Evolutionary conservation across 371 early-diverging fungal genomes (phyloP), one percentile per base, ranked within the genome.

Genomic region (Circinella minor): DNA sequence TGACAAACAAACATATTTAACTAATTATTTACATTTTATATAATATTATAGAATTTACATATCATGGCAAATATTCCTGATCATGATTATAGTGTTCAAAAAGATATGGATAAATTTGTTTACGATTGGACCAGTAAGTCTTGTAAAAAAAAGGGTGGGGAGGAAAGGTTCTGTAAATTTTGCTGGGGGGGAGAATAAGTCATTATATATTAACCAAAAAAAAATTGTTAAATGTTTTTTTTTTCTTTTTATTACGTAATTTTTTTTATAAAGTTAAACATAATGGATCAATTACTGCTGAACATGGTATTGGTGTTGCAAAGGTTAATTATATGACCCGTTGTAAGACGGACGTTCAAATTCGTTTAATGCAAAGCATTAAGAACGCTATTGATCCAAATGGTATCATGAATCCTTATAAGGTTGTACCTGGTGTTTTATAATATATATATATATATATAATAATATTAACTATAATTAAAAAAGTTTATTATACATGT

Each of bases 61-160:
- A 79, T 94, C 18, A 94, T 94, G 84, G 88, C 95, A 7, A 92
- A 90, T 15, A 81, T 91, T 7, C 78, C 85, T 14, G 69, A 69
- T 15, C 86, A 84, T 66, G 80, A 82, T 51, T 51, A 67, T 8
- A 55, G 62, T 15, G 70, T 49, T 4, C 71, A 73, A 61, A 68
- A 73, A 46, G 70, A 68, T 36, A 71, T 71, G 67, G 75, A 78
- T 61, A 43, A 66, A 55, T 78, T 67, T 71, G 83, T 95, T 4
- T 95, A 91, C 71, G 85, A 92, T 72, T 89, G 87, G 87, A 85
- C 81, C 7, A 72, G 80, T 77, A 74, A 73, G 79, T 71, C 36
- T 14, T 51, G 15, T 51, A 17, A n/a, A 51, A 51, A 51, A 51
- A 51, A n/a, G 7, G 6, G n/a, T 0, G n/a, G 15, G 17, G n/a